phyloP scores from a whole-genome alignment of 2,329 filamentous ascomycete genomes.

The Claviceps lovelessii region DNA sequence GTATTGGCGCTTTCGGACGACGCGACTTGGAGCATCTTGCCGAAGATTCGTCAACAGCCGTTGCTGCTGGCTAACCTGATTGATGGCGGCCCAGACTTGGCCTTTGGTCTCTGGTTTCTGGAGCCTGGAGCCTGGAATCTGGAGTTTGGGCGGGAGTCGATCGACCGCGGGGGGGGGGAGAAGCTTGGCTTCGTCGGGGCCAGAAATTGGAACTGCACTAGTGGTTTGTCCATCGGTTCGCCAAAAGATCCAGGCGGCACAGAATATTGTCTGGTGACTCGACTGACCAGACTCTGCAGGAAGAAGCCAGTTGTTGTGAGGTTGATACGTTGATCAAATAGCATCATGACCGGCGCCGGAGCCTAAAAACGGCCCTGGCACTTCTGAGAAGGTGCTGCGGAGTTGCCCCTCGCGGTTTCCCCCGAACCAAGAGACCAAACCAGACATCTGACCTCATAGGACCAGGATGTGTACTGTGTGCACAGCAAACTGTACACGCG shows the following conservation, averaged over 20 bases:
- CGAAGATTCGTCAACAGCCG: background rate
- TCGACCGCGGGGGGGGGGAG: background rate
- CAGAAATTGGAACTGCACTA: background rate
- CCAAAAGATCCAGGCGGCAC: background rate
- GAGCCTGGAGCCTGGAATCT: background rate
- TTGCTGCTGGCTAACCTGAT: background rate
- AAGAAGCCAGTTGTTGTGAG: too few relatives aligned
- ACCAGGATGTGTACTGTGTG: too few relatives aligned
- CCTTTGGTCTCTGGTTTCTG: background rate
- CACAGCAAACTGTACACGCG: too few relatives aligned
- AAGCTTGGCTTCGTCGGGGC: background rate
- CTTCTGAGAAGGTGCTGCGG: too few relatives aligned
- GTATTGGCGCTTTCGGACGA: background rate
- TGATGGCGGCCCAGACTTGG: background rate
- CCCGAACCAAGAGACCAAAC: too few relatives aligned
- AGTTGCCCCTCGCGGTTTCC: too few relatives aligned
- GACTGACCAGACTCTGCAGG: background rate
- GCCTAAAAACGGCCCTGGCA: too few relatives aligned
- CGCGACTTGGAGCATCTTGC: background rate
- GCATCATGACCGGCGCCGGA: too few relatives aligned
- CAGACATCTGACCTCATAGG: too few relatives aligned
- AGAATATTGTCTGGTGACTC: background rate
- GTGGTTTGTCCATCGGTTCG: background rate
- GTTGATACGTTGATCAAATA: too few relatives aligned
- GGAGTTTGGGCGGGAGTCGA: background rate